phyloP scores from a whole-genome alignment of 495 filamentous ascomycete genomes.

The Daldinia concentrica region DNA sequence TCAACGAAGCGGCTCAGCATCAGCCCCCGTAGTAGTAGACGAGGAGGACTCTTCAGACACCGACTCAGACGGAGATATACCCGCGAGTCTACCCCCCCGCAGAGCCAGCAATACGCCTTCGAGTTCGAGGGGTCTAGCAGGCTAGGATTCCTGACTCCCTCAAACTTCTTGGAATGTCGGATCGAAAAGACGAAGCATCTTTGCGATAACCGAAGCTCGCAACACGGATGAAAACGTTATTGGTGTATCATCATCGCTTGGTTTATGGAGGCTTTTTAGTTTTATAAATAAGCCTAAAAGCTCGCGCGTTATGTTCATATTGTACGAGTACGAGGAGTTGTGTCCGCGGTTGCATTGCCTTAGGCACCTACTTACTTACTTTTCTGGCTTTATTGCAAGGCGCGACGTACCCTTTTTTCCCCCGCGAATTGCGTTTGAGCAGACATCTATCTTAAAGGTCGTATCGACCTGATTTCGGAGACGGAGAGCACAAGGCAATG shows the following conservation, averaged over 20 bases:
- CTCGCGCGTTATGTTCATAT: background rate
- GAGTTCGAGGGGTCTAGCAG: conserved; percentile 3
- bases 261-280: background rate
- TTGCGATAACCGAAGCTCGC: background rate
- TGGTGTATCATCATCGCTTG: background rate
- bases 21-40: conserved; percentile 39
- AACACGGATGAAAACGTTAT: background rate
- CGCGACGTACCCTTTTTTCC: background rate
- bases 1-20: conserved; percentile 31
- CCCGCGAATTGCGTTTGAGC: background rate
- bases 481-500: background rate
- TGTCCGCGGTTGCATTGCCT: background rate
- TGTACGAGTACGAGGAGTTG: background rate
- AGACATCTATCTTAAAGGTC: background rate
- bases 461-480: background rate
- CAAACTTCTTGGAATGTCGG: background rate
- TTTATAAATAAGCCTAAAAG: background rate
- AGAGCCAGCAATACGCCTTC: conserved; percentile 13
- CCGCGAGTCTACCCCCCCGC: conserved; percentile 49
- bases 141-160: background rate
- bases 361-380: background rate
- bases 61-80: conserved; percentile 54
- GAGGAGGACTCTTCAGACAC: conserved; percentile 43
- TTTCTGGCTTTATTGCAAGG: background rate
- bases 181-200: background rate